phyloP scores from a whole-genome alignment of 2,329 filamentous ascomycete genomes.

The Fusarium sp. region DNA sequence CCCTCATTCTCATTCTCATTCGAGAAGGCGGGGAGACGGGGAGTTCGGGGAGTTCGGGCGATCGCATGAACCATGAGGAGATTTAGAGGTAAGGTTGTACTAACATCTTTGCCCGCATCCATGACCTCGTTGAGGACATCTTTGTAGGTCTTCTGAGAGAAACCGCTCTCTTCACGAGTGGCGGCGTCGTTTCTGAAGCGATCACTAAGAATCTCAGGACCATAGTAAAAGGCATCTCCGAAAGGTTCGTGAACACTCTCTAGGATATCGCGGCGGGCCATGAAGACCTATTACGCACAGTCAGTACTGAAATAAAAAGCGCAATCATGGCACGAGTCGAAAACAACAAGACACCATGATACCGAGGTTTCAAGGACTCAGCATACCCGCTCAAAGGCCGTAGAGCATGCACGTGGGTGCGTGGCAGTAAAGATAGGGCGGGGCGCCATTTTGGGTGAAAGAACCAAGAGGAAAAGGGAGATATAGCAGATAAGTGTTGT shows the following conservation, averaged over 20 bases:
- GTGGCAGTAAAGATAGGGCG: constrained; percentile 89
- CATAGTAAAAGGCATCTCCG: constrained; percentile 96
- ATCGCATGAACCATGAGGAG: constrained; percentile 21
- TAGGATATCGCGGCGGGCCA: constrained; percentile 87
- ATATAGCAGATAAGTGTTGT: constrained; percentile 44
- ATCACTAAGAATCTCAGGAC: constrained; percentile 84
- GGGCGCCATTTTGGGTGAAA: constrained; percentile 67
- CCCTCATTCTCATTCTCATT: constrained; percentile 26
- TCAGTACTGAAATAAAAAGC: constrained; percentile 3
- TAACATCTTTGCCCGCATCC: constrained; percentile 78
- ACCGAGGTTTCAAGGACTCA: neutral
- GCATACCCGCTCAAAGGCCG: constrained; percentile 92
- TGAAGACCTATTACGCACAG: constrained; percentile 77
- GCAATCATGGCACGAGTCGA: neutral
- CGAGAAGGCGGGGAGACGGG: constrained; percentile 25
- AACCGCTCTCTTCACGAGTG: constrained; percentile 70
- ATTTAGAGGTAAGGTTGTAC: constrained; percentile 37
- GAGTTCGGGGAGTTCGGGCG: constrained; percentile 34
- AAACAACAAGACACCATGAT: neutral
- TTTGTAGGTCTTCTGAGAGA: constrained; percentile 75
- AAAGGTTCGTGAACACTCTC: constrained; percentile 95
- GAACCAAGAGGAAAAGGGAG: constrained; percentile 45
- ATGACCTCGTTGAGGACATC: constrained; percentile 83
- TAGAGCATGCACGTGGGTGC: constrained; percentile 94
- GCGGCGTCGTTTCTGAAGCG: constrained; percentile 78